Evolutionary conservation across 345 rosid species (phyloP).

Genomic region (Euphorbia peplus): DNA sequence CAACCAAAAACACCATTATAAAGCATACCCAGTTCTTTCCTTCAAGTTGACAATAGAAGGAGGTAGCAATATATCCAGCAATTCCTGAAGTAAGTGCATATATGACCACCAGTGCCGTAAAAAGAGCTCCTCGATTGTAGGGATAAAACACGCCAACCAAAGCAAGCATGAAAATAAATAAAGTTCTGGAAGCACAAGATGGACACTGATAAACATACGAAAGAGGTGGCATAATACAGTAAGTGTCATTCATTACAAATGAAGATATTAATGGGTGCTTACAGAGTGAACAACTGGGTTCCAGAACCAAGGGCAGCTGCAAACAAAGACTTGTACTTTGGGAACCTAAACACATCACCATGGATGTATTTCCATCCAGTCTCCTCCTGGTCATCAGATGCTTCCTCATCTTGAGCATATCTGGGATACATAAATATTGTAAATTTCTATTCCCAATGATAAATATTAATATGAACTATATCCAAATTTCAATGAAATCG

Average conservation of each 20-base stretch:
- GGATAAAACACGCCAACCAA: constrained; percentile 93
- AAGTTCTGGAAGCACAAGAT: constrained; percentile 39
- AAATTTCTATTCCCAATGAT: background rate
- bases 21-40: constrained; percentile 75
- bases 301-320: constrained; percentile 35
- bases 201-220: background rate
- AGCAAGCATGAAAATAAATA: constrained; percentile 78
- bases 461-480: background rate
- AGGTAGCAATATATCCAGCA: constrained; percentile 76
- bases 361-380: constrained; percentile 38
- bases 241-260: background rate
- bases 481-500: background rate
- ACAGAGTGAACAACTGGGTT: constrained; percentile 31
- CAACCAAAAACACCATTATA: background rate
- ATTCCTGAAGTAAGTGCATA: constrained; percentile 89
- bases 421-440: background rate
- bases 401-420: constrained; percentile 33
- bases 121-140: constrained; percentile 87
- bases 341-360: constrained; percentile 33
- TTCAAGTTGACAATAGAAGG: constrained; percentile 91
- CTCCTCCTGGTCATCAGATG: constrained; percentile 34
- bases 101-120: constrained; percentile 82
- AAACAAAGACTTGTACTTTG: constrained; percentile 27
- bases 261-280: constrained; percentile 6
- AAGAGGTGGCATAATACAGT: background rate